Evolutionary conservation across 805 yeast species (phyloP).

Genomic region (Wickerhamomyces kurtzmanii): DNA sequence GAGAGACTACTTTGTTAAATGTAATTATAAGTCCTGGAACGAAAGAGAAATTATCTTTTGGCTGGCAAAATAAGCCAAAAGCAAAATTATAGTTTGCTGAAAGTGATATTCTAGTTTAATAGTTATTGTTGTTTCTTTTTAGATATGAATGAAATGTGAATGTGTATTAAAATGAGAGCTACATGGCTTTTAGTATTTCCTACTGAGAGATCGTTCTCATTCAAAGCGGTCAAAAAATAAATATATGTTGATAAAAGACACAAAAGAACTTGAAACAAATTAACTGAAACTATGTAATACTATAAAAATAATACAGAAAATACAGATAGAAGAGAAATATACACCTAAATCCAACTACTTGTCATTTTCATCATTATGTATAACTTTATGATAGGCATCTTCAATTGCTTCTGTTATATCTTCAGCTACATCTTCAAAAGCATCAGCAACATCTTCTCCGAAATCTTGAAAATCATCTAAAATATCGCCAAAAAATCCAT

Average conservation of each 20-base stretch:
- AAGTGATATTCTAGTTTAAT: neutral
- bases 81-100: slow-evolving; percentile 1
- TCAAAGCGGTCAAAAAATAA: too few relatives aligned
- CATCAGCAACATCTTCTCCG: slow-evolving; percentile 10
- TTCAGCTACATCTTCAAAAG: slow-evolving; percentile 5
- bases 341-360: too few relatives aligned
- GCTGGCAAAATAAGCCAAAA: slow-evolving; percentile 49
- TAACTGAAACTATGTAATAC: too few relatives aligned
- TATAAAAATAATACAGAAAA: too few relatives aligned
- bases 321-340: too few relatives aligned
- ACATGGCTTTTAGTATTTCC: too few relatives aligned
- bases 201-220: too few relatives aligned
- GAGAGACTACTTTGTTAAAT: slow-evolving; percentile 39
- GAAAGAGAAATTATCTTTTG: slow-evolving; percentile 46
- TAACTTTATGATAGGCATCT: slow-evolving; percentile 1
- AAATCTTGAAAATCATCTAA: slow-evolving; percentile 18
- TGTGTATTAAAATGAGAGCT: too few relatives aligned
- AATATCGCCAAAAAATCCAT: slow-evolving; percentile 16
- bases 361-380: neutral
- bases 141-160: too few relatives aligned
- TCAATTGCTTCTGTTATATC: slow-evolving; percentile 8
- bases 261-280: too few relatives aligned
- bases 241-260: too few relatives aligned
- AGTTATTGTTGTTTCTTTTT: too few relatives aligned
- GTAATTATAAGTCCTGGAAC: slow-evolving; percentile 54